A percentile compares a stretch with the other conserved stretches of the same genome.
Evolutionary conservation across 1,284 basidiomycete species (phyloP).

Genomic region (Pisolithus thermaeus): DNA sequence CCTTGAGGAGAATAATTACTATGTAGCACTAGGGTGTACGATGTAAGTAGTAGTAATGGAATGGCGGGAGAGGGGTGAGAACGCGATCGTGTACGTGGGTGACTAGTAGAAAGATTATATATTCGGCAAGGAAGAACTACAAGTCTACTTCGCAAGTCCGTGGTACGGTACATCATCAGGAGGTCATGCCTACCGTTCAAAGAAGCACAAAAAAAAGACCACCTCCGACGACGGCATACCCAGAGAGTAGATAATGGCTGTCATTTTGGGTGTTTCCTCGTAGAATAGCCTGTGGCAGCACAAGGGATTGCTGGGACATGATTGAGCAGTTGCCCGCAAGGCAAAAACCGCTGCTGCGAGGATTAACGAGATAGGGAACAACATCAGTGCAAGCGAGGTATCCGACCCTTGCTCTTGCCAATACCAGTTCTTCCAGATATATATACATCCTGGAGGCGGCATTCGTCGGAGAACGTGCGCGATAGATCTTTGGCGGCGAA

Average conservation of each 20-base stretch:
- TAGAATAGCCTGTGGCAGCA: slow-evolving; percentile 5
- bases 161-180: not conserved
- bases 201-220: slow-evolving; percentile 46
- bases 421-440: too few species aligned
- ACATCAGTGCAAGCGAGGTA: too few species aligned
- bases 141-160: not conserved
- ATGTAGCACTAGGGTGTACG: too few species aligned
- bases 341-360: not conserved
- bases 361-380: too few species aligned
- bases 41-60: too few species aligned
- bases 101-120: not conserved
- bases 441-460: too few species aligned
- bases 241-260: not conserved
- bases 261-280: not conserved
- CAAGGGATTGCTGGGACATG: slow-evolving; percentile 1
- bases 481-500: too few species aligned
- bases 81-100: not conserved
- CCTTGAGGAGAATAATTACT: too few species aligned
- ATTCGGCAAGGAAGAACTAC: not conserved
- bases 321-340: too few species aligned
- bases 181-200: slow-evolving; percentile 21
- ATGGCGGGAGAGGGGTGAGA: too few species aligned
- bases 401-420: too few species aligned
- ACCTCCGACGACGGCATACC: slow-evolving; percentile 19
- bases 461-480: too few species aligned